Conservation (phyloP, 352 stramenopile genomes). For the Chrysophaeum taylorii region DNA sequence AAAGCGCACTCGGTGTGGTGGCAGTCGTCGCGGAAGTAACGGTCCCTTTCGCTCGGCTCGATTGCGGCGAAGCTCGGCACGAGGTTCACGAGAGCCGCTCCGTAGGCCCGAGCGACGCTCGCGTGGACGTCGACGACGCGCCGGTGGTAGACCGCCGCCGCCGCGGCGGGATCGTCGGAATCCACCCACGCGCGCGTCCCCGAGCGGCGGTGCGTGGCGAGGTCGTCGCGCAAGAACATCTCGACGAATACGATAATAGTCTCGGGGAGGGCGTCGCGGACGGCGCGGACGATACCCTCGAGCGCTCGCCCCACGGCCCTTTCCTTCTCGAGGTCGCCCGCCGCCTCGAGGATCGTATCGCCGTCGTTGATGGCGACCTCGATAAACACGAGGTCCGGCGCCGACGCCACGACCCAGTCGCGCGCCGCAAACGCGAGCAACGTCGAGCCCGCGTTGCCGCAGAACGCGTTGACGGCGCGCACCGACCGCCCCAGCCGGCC, state of each 20-base stretch:
- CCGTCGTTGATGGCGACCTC: slow-evolving; percentile 1
- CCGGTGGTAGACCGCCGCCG: not conserved
- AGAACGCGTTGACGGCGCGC: not conserved
- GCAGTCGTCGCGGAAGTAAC: not conserved
- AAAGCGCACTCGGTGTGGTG: not conserved
- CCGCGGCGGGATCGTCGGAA: not conserved
- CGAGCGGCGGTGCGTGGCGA: not conserved
- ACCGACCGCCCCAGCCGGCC: not conserved
- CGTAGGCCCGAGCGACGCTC: not conserved
- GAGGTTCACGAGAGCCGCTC: not conserved
- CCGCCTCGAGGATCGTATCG: not conserved
- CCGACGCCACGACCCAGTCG: not conserved
- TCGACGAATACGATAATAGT: not conserved
- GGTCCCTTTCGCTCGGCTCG: not conserved
- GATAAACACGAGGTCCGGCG: not conserved
- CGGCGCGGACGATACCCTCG: not conserved
- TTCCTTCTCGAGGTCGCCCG: not conserved
- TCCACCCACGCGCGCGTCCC: not conserved
- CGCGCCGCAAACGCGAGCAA: not conserved
- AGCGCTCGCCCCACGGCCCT: too few species aligned
- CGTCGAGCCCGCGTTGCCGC: slow-evolving; percentile 1
- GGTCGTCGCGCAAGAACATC: not conserved
- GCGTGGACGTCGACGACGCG: not conserved
- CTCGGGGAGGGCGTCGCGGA: not conserved
- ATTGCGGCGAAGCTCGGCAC: not conserved